These are phyloP conservation scores for Striga asiatica DNA, from an alignment of 257 asterid genomes.

Conservation along the genomic window DNA sequence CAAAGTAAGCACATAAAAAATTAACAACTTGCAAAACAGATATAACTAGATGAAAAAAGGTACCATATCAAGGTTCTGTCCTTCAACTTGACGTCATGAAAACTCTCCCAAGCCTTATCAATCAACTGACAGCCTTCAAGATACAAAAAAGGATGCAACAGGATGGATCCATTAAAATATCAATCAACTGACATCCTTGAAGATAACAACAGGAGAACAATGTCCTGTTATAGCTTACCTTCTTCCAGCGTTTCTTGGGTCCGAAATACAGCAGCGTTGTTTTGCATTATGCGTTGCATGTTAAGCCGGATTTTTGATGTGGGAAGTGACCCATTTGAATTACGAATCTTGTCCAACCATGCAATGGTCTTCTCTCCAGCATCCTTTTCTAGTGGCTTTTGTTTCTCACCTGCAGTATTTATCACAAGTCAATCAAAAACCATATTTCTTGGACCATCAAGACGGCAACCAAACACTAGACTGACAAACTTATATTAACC, in stretches of 20 bases:
- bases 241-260: constrained; percentile 96
- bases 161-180: background rate
- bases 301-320: constrained; percentile 84
- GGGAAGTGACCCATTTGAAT: constrained; percentile 85
- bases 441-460: background rate
- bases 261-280: constrained; percentile 96
- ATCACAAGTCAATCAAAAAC: constrained; percentile 15
- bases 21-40: constrained; percentile 2
- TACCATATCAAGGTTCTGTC: constrained; percentile 96
- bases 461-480: background rate
- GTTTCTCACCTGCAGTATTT: constrained; percentile 58
- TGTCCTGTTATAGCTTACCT: constrained; percentile 36
- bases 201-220: background rate
- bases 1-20: background rate
- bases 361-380: constrained; percentile 89
- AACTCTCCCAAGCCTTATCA: constrained; percentile 89
- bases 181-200: background rate
- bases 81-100: constrained; percentile 71
- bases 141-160: constrained; percentile 3
- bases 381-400: constrained; percentile 69
- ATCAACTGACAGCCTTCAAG: constrained; percentile 76
- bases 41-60: constrained; percentile 16
- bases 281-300: constrained; percentile 96
- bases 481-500: constrained; percentile 29
- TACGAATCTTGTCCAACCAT: constrained; percentile 93